These are phyloP conservation scores for Verticillium alfalfae DNA, from an alignment of 2,329 filamentous ascomycete species.

Conservation along the genomic window DNA sequence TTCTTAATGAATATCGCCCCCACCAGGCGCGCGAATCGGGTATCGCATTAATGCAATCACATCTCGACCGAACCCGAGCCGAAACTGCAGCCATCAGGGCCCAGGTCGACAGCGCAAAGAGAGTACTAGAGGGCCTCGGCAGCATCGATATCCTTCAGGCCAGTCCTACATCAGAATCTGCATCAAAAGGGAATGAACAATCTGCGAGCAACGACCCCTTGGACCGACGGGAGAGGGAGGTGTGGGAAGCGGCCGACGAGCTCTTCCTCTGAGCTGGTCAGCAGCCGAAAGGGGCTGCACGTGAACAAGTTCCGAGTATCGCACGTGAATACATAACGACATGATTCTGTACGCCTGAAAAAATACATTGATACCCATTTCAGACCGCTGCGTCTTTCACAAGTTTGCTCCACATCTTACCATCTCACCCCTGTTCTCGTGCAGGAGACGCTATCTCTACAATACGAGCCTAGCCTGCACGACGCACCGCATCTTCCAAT, in stretches of 20 bases:
- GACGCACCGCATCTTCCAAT: background rate
- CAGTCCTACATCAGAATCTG: background rate
- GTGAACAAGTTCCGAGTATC: background rate
- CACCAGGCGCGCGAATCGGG: conserved; percentile 88
- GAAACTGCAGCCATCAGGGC: conserved; percentile 67
- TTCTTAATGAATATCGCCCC: conserved; percentile 90
- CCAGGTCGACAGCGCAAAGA: conserved; percentile 66
- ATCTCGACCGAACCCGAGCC: conserved; percentile 63
- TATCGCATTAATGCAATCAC: conserved; percentile 82
- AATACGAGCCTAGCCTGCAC: too few relatives aligned
- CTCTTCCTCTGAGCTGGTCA: conserved; percentile 24
- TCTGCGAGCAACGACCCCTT: background rate
- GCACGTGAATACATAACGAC: background rate
- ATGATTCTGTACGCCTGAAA: background rate
- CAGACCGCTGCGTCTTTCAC: background rate
- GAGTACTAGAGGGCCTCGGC: conserved; percentile 64
- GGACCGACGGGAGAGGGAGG: conserved; percentile 20
- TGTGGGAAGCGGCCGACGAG: conserved; percentile 37
- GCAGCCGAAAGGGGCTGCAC: background rate
- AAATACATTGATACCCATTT: conserved; percentile 2
- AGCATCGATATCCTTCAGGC: conserved; percentile 33
- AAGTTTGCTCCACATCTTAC: too few relatives aligned
- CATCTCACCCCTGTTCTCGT: too few relatives aligned
- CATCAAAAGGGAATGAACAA: background rate
- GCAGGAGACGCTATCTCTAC: background rate